These are phyloP conservation scores for Cylindrodendrum hubeiense DNA, from an alignment of 2,329 filamentous ascomycete genomes.

Conservation along the genomic window DNA sequence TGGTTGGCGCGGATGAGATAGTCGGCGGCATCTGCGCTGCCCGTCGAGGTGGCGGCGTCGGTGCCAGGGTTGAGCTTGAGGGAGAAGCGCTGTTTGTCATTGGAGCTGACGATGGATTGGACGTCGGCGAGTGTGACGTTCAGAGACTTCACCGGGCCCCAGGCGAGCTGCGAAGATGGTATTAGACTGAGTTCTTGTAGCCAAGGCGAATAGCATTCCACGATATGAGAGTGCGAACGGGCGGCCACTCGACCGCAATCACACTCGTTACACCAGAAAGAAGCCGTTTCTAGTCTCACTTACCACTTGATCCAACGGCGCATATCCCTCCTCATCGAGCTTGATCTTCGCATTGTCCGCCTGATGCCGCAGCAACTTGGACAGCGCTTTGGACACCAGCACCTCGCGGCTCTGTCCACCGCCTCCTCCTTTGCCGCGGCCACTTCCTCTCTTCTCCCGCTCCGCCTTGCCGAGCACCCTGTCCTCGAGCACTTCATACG, in stretches of 20 bases:
- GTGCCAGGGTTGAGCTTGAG: slow-evolving; percentile 69
- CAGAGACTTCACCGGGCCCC: slow-evolving; percentile 73
- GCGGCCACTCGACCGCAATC: not conserved
- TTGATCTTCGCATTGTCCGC: slow-evolving; percentile 67
- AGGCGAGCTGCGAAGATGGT: slow-evolving; percentile 58
- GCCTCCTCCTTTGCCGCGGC: slow-evolving; percentile 30
- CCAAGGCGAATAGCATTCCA: not conserved
- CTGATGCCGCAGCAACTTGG: slow-evolving; percentile 67
- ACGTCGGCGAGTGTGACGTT: slow-evolving; percentile 83
- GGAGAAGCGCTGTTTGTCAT: slow-evolving; percentile 92
- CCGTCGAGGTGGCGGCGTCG: slow-evolving; percentile 37
- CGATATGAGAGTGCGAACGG: not conserved
- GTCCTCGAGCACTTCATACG: slow-evolving; percentile 41
- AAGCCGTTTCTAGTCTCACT: slow-evolving; percentile 57
- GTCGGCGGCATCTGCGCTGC: slow-evolving; percentile 66
- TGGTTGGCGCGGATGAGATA: slow-evolving; percentile 96
- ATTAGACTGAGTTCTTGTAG: slow-evolving; percentile 14
- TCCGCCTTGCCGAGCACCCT: slow-evolving; percentile 24
- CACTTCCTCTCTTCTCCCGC: slow-evolving; percentile 45
- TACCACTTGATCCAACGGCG: slow-evolving; percentile 69
- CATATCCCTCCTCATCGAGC: slow-evolving; percentile 71
- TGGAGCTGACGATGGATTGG: slow-evolving; percentile 74
- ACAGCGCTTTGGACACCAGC: slow-evolving; percentile 66
- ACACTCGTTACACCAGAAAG: not conserved
- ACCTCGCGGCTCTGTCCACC: slow-evolving; percentile 56